Evolutionary conservation across 192 early-diverging fungal species (phyloP).

Genomic region (Entomortierella lignicola): DNA sequence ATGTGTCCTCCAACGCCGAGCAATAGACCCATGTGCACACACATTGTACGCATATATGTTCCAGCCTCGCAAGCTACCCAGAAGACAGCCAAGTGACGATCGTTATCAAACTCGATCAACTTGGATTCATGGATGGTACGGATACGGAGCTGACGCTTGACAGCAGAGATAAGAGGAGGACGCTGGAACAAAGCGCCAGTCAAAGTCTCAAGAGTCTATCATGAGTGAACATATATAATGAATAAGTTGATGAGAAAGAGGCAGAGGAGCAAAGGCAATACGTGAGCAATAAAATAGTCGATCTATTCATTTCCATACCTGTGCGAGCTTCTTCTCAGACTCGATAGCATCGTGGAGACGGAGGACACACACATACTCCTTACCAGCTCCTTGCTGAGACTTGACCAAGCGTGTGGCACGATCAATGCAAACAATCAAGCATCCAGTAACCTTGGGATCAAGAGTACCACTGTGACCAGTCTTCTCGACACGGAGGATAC

Average conservation of each 20-base stretch:
- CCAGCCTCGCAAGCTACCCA: conserved; percentile 99
- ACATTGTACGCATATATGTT: conserved; percentile 99
- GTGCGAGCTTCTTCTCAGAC: conserved; percentile 85
- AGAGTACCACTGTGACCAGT: conserved; percentile 99
- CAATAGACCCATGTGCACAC: conserved; percentile 96
- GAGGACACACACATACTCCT: conserved; percentile 97
- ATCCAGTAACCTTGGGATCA: conserved; percentile 99
- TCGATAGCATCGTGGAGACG: conserved; percentile 96
- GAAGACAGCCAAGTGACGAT: conserved; percentile 95
- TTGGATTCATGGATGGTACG: conserved; percentile 98
- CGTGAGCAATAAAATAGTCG: no score
- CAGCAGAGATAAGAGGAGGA: conserved; percentile 97
- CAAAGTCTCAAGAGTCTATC: conserved; percentile 92
- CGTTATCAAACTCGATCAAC: conserved; percentile 96
- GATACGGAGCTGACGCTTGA: conserved; percentile 99
- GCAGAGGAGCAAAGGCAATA: no score
- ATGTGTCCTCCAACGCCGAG: conserved; percentile 98
- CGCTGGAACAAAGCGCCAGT: conserved; percentile 99
- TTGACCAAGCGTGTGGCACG: conserved; percentile 98
- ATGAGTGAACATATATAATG: not conserved
- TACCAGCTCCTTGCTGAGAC: conserved; percentile 99
- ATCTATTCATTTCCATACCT: conserved; percentile 55
- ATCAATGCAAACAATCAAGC: conserved; percentile 99
- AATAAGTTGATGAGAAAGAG: not conserved
- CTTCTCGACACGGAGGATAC: conserved; percentile 97